Evolutionary conservation across 129 eudicot genomes (phyloP).

Genomic region (Escallonia herrerae): DNA sequence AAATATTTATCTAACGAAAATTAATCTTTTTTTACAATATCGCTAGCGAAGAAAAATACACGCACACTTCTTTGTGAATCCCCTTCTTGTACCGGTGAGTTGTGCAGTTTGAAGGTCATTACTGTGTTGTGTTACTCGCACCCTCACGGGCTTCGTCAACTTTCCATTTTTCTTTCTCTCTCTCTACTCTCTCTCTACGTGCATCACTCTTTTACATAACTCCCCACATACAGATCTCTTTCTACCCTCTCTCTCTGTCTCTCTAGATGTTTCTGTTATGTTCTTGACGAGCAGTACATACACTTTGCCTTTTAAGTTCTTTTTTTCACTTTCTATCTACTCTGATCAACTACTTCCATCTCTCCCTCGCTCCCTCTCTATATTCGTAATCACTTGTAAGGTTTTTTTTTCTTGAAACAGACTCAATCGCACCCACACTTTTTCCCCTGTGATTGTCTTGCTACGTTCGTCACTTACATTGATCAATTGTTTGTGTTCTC

Average conservation of each 20-base stretch:
- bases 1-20: too few relatives aligned
- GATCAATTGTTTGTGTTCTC: background rate
- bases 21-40: too few relatives aligned
- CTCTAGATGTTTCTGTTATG: background rate
- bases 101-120: too few relatives aligned
- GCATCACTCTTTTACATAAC: background rate
- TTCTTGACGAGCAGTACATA: background rate
- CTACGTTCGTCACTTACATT: background rate
- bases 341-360: background rate
- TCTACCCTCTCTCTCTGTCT: background rate
- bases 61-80: too few relatives aligned
- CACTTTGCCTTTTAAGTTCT: background rate
- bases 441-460: background rate
- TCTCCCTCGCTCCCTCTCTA: too few relatives aligned
- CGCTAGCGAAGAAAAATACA: too few relatives aligned
- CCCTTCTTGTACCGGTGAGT: too few relatives aligned
- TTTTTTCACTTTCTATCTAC: background rate
- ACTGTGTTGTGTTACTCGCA: too few relatives aligned
- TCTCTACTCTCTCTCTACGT: background rate
- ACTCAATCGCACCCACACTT: background rate
- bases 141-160: too few relatives aligned
- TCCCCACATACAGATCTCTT: background rate
- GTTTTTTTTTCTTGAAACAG: background rate
- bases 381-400: too few relatives aligned
- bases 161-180: background rate